A percentile compares a stretch with the other conserved stretches of the same genome.
Evolutionary conservation across 768 basidiomycete species (phyloP).

Genomic region (Kwoniella mangroviensis): DNA sequence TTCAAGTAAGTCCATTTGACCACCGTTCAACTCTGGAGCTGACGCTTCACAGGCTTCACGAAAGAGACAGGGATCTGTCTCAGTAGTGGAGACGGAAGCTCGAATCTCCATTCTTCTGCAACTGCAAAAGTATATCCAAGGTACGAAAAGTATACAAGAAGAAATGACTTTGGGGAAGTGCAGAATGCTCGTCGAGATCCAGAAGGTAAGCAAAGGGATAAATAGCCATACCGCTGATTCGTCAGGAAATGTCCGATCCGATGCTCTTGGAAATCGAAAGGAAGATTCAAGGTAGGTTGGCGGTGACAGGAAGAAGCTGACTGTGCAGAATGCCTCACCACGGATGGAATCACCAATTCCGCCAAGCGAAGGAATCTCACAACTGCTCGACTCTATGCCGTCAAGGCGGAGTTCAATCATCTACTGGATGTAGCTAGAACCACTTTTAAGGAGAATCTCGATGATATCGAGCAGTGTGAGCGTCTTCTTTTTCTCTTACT

Average conservation of each 20-base stretch:
- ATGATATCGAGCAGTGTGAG: conserved; percentile 67
- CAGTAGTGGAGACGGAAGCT: conserved; percentile 25
- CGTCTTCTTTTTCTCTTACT: background rate
- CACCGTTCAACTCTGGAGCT: background rate
- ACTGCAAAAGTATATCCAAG: conserved; percentile 69
- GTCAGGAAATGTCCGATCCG: conserved; percentile 14
- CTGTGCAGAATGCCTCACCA: background rate
- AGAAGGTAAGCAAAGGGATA: background rate
- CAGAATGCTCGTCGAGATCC: conserved; percentile 53
- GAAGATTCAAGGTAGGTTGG: background rate
- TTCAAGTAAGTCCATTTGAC: conserved; percentile 30
- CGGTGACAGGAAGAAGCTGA: background rate
- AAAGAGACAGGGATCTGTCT: background rate
- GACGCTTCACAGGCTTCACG: conserved; percentile 12
- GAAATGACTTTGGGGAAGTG: background rate
- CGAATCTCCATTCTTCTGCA: conserved; percentile 66
- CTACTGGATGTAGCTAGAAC: conserved; percentile 93
- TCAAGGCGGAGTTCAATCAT: conserved; percentile 80
- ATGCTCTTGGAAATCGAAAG: background rate
- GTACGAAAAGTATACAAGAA: background rate
- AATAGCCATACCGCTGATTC: background rate
- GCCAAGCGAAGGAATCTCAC: background rate
- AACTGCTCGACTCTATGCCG: conserved; percentile 71
- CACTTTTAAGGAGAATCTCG: conserved; percentile 90
- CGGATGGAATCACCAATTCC: background rate